Conservation (phyloP, 169 alveolate genomes). For the Condylostoma magnum region DNA sequence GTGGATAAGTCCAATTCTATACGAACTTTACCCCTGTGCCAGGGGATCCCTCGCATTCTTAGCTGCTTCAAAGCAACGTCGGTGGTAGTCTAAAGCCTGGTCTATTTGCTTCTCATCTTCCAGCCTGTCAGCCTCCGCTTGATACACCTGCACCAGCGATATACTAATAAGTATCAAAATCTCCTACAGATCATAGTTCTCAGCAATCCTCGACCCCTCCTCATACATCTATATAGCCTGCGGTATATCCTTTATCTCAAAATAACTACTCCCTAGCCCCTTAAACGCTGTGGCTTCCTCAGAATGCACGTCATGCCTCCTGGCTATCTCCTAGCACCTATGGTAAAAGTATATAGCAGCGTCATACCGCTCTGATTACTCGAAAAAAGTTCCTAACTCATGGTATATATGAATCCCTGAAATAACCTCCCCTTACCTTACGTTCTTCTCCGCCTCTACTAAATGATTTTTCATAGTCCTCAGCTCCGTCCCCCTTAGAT, state of each 20-base stretch:
- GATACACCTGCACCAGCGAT: constrained; percentile 48
- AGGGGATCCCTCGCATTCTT: constrained; percentile 1
- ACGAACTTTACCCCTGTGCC: constrained; percentile 51
- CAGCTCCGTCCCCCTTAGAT: constrained; percentile 1
- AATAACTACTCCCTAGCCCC: constrained; percentile 65
- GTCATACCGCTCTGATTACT: constrained; percentile 51
- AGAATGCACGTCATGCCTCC: constrained; percentile 34
- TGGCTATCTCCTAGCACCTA: constrained; percentile 48
- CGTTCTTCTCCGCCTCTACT: constrained; percentile 47
- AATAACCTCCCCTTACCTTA: constrained; percentile 37
- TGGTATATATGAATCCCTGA: constrained; percentile 43
- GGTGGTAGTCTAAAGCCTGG: constrained; percentile 28
- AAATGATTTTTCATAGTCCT: constrained; percentile 30
- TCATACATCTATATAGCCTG: constrained; percentile 19
- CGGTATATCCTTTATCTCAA: constrained; percentile 50
- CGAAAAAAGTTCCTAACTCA: constrained; percentile 45
- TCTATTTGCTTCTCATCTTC: constrained; percentile 33
- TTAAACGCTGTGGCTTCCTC: constrained; percentile 58
- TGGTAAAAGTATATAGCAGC: constrained; percentile 65
- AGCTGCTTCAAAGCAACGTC: constrained; percentile 9
- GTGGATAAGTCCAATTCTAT: constrained; percentile 49
- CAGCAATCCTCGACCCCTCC: constrained; percentile 22
- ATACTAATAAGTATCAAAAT: constrained; percentile 28
- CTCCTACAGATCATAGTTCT: constrained; percentile 40
- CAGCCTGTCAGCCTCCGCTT: constrained; percentile 34